Evolutionary conservation across 495 filamentous ascomycete species (phyloP).

Genomic region (Penicillium verhagenii): DNA sequence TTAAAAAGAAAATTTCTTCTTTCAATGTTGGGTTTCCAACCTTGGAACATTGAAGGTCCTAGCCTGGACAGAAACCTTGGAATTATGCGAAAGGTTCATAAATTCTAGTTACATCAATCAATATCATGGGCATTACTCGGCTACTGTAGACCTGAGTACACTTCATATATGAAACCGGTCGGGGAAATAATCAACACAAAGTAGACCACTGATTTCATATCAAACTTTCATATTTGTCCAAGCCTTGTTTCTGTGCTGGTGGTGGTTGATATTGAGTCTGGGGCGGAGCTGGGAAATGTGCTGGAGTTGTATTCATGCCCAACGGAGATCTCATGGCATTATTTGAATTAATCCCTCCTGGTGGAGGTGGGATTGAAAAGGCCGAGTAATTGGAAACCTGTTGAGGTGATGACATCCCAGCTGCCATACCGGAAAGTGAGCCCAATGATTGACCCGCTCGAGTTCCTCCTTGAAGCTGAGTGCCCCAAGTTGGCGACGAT

Average conservation of each 20-base stretch:
- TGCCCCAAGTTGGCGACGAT: constrained; percentile 27
- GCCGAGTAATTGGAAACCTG: constrained; percentile 38
- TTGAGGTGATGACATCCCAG: constrained; percentile 22
- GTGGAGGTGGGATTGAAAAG: constrained; percentile 50
- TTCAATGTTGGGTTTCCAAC: too few relatives aligned
- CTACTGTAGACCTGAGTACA: not conserved
- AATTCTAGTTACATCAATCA: not conserved
- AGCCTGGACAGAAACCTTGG: too few relatives aligned
- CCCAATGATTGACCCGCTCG: constrained; percentile 25
- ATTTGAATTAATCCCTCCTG: constrained; percentile 19
- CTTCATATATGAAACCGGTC: not conserved
- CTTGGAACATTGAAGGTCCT: too few relatives aligned
- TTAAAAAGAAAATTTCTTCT: too few relatives aligned
- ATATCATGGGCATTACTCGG: not conserved
- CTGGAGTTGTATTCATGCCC: constrained; percentile 17
- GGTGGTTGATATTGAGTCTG: constrained; percentile 29
- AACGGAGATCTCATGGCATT: constrained; percentile 19
- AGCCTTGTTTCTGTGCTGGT: constrained; percentile 48
- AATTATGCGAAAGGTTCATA: not conserved
- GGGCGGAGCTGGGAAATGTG: constrained; percentile 13
- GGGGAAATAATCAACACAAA: constrained; percentile 1
- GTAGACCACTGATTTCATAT: constrained; percentile 41
- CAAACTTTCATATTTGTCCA: constrained; percentile 82
- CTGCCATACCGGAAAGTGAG: constrained; percentile 27
- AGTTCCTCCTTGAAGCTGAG: constrained; percentile 20